Base-by-base conservation (phyloP, 306 rosid genomes). In the Quercus alba region DNA sequence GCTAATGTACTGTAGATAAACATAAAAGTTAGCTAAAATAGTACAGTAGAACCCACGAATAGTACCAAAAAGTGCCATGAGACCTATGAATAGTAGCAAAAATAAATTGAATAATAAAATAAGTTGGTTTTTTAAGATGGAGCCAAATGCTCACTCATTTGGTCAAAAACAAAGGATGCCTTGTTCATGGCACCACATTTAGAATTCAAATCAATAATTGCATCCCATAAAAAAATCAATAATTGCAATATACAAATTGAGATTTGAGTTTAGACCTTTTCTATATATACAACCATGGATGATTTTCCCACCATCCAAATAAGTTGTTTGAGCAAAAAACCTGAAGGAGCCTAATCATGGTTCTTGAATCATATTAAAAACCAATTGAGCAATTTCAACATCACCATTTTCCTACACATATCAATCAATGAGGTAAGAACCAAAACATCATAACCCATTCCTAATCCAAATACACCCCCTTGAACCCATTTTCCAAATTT, bases 321-420 rank as follows among this genome's bases (percentile, higher is more conserved):
- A 82, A 63, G 84, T 83, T 51, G 83, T 90, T 15, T 68, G 91
- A 84, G 91, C 88, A 87, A 91, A 90, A n/a, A 93, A 7, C 88
- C 58, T 74, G 89, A 80, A 90, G 54, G 58, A 90, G 90, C 87
- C 92, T 85, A 58, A 90, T 84, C 82, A 87, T 69, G 15, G 94
- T 90, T 75, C 88, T 81, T 4, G 91, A 87, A 88, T 90, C 95
- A 84, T 81, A 84, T 87, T 80, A 46, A 94, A 91, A 86, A 91
- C 90, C 88, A 74, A 28, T 55, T 69, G 28, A 78, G 94, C 92
- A 86, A 78, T 51, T 79, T 21, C 68, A 41, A 83, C 85, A 74
- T 94, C 89, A 77, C 91, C 74, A 84, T 35, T 59, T 82, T 89
- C 68, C 90, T 67, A 72, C 89, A 89, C 98, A 94, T 91, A 81